Percentiles rank a stretch among this genome's conserved stretches.
These are phyloP conservation scores for Dillenia suffruticosa DNA, from an alignment of 164 flowering plant species.

Conservation along the genomic window DNA sequence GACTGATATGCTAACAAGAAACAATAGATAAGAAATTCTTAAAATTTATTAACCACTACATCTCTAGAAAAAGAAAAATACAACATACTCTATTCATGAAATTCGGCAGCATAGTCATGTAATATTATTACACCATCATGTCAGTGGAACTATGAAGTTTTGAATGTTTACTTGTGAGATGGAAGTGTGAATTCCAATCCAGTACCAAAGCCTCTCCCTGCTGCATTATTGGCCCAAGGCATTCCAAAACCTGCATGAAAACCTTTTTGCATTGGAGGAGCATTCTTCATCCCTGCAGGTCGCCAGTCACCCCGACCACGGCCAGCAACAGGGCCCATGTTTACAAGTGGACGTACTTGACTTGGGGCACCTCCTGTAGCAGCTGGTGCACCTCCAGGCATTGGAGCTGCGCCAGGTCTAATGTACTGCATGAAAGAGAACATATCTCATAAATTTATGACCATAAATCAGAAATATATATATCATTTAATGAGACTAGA, in stretches of 20 bases:
- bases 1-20: no score
- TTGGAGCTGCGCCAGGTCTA: constrained; percentile 86
- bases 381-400: constrained; percentile 47
- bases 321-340: constrained; percentile 38
- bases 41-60: no score
- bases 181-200: constrained; percentile 97
- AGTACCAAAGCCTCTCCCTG: constrained; percentile 72
- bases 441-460: background rate
- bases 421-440: constrained; percentile 65
- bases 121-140: no score
- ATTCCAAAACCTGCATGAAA: constrained; percentile 66
- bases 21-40: no score
- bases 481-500: no score
- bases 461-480: constrained; percentile 6
- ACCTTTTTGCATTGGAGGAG: constrained; percentile 51
- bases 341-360: constrained; percentile 76
- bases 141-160: no score
- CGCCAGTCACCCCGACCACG: constrained; percentile 81
- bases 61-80: no score
- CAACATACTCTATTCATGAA: no score
- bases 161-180: constrained; percentile 78
- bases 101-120: no score
- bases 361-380: constrained; percentile 53
- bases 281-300: constrained; percentile 45
- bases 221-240: constrained; percentile 58